These are phyloP conservation scores for Megacollybia marginata DNA, from an alignment of 768 basidiomycete species.

Conservation along the genomic window DNA sequence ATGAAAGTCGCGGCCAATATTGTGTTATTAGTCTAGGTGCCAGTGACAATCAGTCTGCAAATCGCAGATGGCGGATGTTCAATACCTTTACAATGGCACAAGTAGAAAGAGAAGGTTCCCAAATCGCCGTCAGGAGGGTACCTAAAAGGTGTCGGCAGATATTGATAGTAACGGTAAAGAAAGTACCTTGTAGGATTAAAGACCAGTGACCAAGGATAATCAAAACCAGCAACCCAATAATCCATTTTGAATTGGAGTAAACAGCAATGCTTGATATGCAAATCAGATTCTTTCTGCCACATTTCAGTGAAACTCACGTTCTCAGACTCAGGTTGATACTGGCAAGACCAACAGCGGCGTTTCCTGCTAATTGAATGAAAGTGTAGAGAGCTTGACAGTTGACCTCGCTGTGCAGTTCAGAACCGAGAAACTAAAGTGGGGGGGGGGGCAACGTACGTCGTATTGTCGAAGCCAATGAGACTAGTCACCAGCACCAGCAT, in stretches of 20 bases:
- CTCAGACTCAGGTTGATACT: conserved; percentile 45
- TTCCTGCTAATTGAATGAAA: conserved; percentile 50
- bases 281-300: neutral
- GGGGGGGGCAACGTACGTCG: conserved; percentile 20
- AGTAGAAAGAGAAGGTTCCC: conserved; percentile 35
- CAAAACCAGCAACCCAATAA: conserved; percentile 41
- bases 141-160: conserved; percentile 26
- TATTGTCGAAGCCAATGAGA: conserved; percentile 43
- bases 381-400: conserved; percentile 59
- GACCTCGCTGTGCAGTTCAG: conserved; percentile 26
- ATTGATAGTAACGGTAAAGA: neutral
- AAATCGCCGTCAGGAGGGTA: conserved; percentile 49
- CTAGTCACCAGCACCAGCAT: conserved; percentile 21
- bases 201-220: conserved; percentile 68
- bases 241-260: conserved; percentile 51
- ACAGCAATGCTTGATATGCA: conserved; percentile 44
- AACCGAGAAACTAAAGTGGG: neutral
- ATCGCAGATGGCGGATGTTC: no score
- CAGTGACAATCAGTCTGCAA: no score
- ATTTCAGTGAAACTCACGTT: conserved; percentile 31
- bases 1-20: conserved; percentile 66
- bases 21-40: conserved; percentile 41
- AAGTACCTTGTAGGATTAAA: conserved; percentile 55
- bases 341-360: conserved; percentile 40
- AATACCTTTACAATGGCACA: conserved; percentile 42